Base-by-base conservation (phyloP, 2,329 filamentous ascomycete species). In the Trichophyton schoenleinii region DNA sequence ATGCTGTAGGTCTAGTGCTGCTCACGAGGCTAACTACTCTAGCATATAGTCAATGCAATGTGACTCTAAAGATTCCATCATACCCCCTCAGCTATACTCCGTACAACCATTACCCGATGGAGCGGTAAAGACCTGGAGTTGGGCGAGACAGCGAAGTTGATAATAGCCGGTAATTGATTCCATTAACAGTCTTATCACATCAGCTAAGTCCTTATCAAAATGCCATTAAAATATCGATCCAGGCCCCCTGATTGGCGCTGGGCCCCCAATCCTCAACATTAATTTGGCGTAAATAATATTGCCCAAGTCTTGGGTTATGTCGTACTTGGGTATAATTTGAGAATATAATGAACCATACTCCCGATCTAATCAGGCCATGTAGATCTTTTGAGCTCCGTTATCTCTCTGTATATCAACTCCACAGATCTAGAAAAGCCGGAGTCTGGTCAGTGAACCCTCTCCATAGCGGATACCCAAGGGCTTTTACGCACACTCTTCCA, bases 391-490 rank as follows among this genome's bases (percentile, higher is more conserved):
- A 11, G 34, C 20, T 9, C 34, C 58, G 36, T 62, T 41, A 57
- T 62, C 58, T 44, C 61, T 28, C 6, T 58, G 52, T 15, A 62
- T 58, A 31, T 60, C 61, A 3, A 60, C 3, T 22, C 44, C 42
- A 20, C 28, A 60, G 25, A 60, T 25, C 41, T 62, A 60, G 42
- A 53, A 60, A 58, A 3, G 52, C 58, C 9, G 11, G 28, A 2
- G 58, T 38, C 38, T 58, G 46, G 9, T 49, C 52, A 18, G 58
- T 9, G 15, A 62, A 20, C 8, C 49, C 38, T n/a, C 61, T 41
- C 61, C 49, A 62, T 8, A 62, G 52, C n/a, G 61, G 61, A 42
- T 60, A 58, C 9, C 58, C 61, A 8, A 57, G 58, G 13, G 58
- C 3, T 3, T 44, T 18, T 58, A n/a, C 31, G 2, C 28, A 31